phyloP scores from a whole-genome alignment of 2,329 filamentous ascomycete species.

The Nannizziopsis arthrosporioides region DNA sequence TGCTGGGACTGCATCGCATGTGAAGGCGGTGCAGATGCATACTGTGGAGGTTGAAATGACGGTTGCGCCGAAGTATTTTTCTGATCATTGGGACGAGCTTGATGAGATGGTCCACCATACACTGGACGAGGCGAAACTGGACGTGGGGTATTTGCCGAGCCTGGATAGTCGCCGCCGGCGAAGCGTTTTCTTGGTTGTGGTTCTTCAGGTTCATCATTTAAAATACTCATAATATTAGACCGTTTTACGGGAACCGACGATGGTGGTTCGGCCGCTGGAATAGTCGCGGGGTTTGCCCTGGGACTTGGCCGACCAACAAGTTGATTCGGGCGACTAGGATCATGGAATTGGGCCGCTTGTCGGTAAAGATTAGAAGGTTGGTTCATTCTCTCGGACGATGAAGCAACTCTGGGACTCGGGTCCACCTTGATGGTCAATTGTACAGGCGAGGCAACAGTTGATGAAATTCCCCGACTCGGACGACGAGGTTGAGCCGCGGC shows the following conservation, averaged over 20 bases:
- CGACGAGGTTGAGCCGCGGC: slow-evolving; percentile 12
- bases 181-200: slow-evolving; percentile 36
- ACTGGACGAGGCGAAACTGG: slow-evolving; percentile 18
- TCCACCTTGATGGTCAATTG: slow-evolving; percentile 12
- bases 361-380: slow-evolving; percentile 2
- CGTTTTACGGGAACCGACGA: slow-evolving; percentile 37
- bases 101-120: slow-evolving; percentile 17
- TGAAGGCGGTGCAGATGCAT: slow-evolving; percentile 17
- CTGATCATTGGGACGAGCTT: slow-evolving; percentile 9
- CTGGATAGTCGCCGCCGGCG: slow-evolving; percentile 27
- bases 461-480: slow-evolving; percentile 12
- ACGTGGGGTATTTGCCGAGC: slow-evolving; percentile 18
- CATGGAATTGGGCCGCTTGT: slow-evolving; percentile 7
- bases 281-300: slow-evolving; percentile 26
- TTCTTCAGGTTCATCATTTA: slow-evolving; percentile 40
- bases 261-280: slow-evolving; percentile 24
- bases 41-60: slow-evolving; percentile 10
- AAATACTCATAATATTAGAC: slow-evolving; percentile 40
- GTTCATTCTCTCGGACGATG: not conserved
- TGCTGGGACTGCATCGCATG: slow-evolving; percentile 13
- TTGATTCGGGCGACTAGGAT: slow-evolving; percentile 9
- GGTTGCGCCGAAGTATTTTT: not conserved
- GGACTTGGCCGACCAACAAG: slow-evolving; percentile 22
- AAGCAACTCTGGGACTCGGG: not conserved
- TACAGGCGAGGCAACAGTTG: slow-evolving; percentile 13